Percentiles rank a stretch among this genome's conserved stretches.
These are phyloP conservation scores for Apiospora phragmitis DNA, from an alignment of 2,329 filamentous ascomycete species.

Conservation along the genomic window DNA sequence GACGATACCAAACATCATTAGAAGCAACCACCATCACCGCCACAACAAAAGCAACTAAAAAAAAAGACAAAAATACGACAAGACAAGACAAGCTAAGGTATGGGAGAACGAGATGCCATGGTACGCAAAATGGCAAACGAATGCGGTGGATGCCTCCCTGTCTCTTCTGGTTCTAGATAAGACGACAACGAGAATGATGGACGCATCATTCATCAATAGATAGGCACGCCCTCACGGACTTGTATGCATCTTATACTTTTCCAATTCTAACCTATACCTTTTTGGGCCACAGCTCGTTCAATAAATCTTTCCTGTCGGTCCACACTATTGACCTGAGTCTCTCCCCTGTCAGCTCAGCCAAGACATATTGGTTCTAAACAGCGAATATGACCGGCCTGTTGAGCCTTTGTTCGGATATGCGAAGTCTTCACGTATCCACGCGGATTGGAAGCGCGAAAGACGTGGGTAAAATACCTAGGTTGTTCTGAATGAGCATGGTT, in stretches of 20 bases:
- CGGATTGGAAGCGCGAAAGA: background rate
- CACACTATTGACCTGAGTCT: background rate
- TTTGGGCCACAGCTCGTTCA: constrained; percentile 4
- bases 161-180: background rate
- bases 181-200: background rate
- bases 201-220: background rate
- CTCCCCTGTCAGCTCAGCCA: no score
- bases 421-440: no score
- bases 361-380: no score
- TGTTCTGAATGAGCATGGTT: background rate
- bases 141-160: background rate
- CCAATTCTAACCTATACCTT: background rate
- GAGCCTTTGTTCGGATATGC: no score
- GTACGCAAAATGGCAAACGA: constrained; percentile 2
- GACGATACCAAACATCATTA: background rate
- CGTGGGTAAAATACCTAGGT: background rate
- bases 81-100: constrained; percentile 5
- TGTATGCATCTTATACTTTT: background rate
- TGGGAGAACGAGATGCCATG: background rate
- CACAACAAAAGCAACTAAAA: background rate
- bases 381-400: no score
- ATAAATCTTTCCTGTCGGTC: constrained; percentile 4
- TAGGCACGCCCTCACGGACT: constrained; percentile 3
- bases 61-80: background rate
- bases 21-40: background rate